Evolutionary conservation across 1,284 basidiomycete species (phyloP).

Genomic region (Fomitopsis betulina): DNA sequence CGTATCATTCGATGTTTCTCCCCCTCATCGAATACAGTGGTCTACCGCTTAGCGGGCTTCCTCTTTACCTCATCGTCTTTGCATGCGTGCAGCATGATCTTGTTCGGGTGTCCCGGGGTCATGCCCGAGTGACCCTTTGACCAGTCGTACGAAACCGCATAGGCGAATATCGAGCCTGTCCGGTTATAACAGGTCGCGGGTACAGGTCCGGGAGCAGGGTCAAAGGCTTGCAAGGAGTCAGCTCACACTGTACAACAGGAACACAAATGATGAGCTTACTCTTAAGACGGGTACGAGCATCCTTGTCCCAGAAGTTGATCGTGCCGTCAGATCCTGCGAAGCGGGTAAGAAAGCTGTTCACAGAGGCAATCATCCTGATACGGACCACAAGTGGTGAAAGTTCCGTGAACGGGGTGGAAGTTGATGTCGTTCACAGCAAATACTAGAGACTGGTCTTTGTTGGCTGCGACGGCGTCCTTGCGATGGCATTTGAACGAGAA

Average conservation of each 20-base stretch:
- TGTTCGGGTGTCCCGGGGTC: slow-evolving; percentile 76
- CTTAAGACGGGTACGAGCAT: slow-evolving; percentile 84
- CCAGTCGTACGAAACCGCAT: slow-evolving; percentile 89
- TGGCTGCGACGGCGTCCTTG: slow-evolving; percentile 57
- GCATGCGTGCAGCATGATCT: slow-evolving; percentile 87
- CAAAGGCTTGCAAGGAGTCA: slow-evolving; percentile 40
- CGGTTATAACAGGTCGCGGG: slow-evolving; percentile 79
- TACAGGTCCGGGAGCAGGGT: slow-evolving; percentile 66
- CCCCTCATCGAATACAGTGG: not conserved
- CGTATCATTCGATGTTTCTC: not conserved
- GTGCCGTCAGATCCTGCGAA: slow-evolving; percentile 68
- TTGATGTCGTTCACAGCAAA: slow-evolving; percentile 90
- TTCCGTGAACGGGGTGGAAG: slow-evolving; percentile 91
- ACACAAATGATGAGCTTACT: slow-evolving; percentile 46
- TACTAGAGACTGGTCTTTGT: slow-evolving; percentile 77
- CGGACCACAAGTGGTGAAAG: slow-evolving; percentile 90
- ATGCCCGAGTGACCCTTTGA: slow-evolving; percentile 85
- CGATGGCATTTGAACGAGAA: slow-evolving; percentile 98
- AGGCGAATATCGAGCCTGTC: slow-evolving; percentile 85
- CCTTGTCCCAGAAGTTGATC: slow-evolving; percentile 89
- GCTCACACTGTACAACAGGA: not conserved
- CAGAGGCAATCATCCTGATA: slow-evolving; percentile 13
- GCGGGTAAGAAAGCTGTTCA: not conserved
- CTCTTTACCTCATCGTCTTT: slow-evolving; percentile 88
- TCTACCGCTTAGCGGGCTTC: slow-evolving; percentile 37